Evolutionary conservation across 805 yeast species (phyloP).

Genomic region (Lipomyces mesembrius): DNA sequence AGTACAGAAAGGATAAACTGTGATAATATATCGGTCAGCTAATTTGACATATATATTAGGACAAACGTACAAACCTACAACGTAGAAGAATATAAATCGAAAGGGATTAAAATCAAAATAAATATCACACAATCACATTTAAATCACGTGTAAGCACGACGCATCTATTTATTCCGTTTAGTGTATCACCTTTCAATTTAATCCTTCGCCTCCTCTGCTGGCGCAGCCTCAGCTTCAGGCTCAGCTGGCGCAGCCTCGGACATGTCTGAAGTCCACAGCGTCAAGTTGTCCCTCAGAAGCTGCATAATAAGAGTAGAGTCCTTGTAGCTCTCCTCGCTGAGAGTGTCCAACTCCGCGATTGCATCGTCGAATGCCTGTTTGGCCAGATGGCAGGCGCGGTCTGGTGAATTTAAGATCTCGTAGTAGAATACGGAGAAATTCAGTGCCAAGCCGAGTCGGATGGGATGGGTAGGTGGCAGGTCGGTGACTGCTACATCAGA

Average conservation of each 20-base stretch:
- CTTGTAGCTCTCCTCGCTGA: constrained; percentile 97
- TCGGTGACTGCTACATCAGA: constrained; percentile 96
- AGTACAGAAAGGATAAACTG: neutral
- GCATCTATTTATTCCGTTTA: constrained; percentile 9
- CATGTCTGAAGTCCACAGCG: constrained; percentile 95
- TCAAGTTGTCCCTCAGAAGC: constrained; percentile 95
- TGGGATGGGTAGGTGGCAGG: constrained; percentile 98
- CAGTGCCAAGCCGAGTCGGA: constrained; percentile 95
- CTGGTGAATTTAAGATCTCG: constrained; percentile 97
- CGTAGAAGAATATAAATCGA: neutral
- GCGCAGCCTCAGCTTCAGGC: constrained; percentile 43
- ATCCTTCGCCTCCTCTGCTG: constrained; percentile 30
- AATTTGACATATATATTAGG: neutral
- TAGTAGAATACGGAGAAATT: constrained; percentile 98
- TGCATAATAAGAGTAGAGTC: constrained; percentile 99
- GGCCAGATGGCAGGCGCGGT: constrained; percentile 98
- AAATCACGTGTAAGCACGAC: constrained; percentile 2
- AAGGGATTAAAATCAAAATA: constrained; percentile 11
- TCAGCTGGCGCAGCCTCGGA: constrained; percentile 70
- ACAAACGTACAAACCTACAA: neutral
- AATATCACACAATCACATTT: constrained; percentile 2
- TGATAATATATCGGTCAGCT: neutral
- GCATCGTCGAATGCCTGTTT: constrained; percentile 99
- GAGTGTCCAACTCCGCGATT: constrained; percentile 95
- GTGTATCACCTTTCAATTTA: constrained; percentile 2